Evolutionary conservation across 305 asterid genomes (phyloP), one percentile per base, ranked within the genome.

Genomic region (Rubia balearica): DNA sequence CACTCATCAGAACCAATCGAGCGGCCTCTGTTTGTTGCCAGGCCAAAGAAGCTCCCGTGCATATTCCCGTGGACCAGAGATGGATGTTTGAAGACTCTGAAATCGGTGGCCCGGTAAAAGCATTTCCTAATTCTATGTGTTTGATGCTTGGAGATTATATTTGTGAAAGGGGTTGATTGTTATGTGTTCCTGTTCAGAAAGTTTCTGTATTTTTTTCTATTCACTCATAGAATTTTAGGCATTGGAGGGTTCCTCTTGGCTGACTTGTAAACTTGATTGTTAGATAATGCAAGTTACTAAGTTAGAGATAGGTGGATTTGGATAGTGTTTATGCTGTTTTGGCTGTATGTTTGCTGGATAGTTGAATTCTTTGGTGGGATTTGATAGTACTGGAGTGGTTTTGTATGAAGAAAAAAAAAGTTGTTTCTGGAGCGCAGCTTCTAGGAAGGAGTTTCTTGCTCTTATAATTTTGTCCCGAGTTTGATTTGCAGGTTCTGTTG

Each of bases 21-120:
- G 71, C 76, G 48, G 74, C 70, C 53, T 81, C 74, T 75, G 84
- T 93, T 72, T 75, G 76, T 66, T 90, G 92, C 83, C 87, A 88
- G 77, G 89, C 81, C 2, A 86, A 84, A 70, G 61, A 82, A 9
- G 60, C 21, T 45, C 10, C 77, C 38, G 84, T 83, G 19, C 65
- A 74, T 61, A 71, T 90, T 4, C 96, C 97, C 38, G 68, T 27
- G 30, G 91, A 81, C 2, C 98, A 93, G 77, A 84, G 83, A 69
- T 93, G 96, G 96, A 90, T 93, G 97, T 93, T 90, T 70, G 97
- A 90, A 61, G 86, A 87, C 30, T 74, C 30, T 61, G 85, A 79
- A 62, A 65, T 90, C 73, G 69, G 79, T 42, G 98, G 97, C 68
- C 96, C 96, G 56, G 96, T 90, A 81, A 81, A 48, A 46, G 12